phyloP scores from a whole-genome alignment of 2,329 filamentous ascomycete genomes.

The Cryphonectria naterciae region DNA sequence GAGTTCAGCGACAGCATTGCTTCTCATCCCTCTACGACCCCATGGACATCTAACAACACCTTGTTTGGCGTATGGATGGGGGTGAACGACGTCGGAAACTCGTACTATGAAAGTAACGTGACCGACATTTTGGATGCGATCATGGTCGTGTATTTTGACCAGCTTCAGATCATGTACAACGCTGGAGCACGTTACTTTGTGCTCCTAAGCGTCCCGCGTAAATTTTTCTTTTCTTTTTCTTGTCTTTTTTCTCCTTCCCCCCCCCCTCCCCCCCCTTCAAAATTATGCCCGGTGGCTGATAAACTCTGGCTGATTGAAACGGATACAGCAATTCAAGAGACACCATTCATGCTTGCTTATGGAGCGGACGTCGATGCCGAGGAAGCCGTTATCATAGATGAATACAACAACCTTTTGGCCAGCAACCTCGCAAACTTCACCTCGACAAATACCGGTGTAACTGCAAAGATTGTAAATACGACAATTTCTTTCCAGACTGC shows the following conservation, averaged over 20 bases:
- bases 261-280: too few species aligned
- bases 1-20: conserved; percentile 44
- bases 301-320: neutral
- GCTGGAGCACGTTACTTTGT: conserved; percentile 61
- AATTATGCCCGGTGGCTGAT: accelerated
- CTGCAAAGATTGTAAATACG: conserved; percentile 46
- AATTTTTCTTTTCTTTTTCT: conserved; percentile 25
- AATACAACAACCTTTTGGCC: conserved; percentile 44
- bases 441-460: conserved; percentile 39
- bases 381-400: conserved; percentile 41
- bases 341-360: conserved; percentile 40
- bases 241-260: too few species aligned
- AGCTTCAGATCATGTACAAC: conserved; percentile 52
- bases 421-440: conserved; percentile 39
- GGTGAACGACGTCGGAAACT: conserved; percentile 52
- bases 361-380: conserved; percentile 33
- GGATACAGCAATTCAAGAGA: conserved; percentile 45
- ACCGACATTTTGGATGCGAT: conserved; percentile 43
- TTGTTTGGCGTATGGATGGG: conserved; percentile 56
- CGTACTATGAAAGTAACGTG: conserved; percentile 41
- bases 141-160: conserved; percentile 47
- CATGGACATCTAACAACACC: conserved; percentile 48
- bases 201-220: conserved; percentile 61
- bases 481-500: conserved; percentile 46
- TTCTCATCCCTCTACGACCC: conserved; percentile 38